Base-by-base conservation (phyloP, 306 rosid genomes). In the Carpinus fangiana region DNA sequence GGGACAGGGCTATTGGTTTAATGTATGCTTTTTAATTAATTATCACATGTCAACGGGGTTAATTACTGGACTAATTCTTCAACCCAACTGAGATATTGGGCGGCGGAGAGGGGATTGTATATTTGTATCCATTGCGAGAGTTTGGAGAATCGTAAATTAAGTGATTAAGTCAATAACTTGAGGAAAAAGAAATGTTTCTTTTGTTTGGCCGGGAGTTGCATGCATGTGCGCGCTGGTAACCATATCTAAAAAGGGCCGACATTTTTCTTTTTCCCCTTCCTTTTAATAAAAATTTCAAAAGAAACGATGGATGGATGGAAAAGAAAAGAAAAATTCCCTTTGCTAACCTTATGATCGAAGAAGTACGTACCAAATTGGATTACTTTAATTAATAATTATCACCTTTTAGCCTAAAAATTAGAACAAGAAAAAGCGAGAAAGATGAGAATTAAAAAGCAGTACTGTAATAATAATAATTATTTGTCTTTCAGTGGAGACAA, bases 21-120 rank as follows among this genome's bases (percentile, higher is more conserved):
- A 38, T 41, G 7, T 41, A 41, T 41, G 45, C 8, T 41, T 41
- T 6, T 41, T 41, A 41, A 41, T 41, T 7, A 5, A 38, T 31
- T 7, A 77, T 82, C 46, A 84, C 79, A 77, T 74, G 78, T 82
- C 90, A 82, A 82, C 88, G 56, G 79, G 52, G 71, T 78, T 76
- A 72, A 59, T 76, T 78, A 86, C 87, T 88, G 86, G 50, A 82
- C 79, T 87, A 20, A 70, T 81, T 81, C 79, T 78, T 80, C 80
- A 2, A 79, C 76, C 72, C 74, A 76, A 67, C 76, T 76, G 70
- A 34, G 83, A 87, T 84, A 73, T 80, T 75, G 88, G 90, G 79
- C 82, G 88, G 90, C 86, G 66, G 77, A 70, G 18, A 57, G 77
- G 81, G 56, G 77, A 23, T 23, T 23, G 26, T 23, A 23, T 23